Conservation (phyloP, 2,329 filamentous ascomycete genomes). For the Fusarium sp. region DNA sequence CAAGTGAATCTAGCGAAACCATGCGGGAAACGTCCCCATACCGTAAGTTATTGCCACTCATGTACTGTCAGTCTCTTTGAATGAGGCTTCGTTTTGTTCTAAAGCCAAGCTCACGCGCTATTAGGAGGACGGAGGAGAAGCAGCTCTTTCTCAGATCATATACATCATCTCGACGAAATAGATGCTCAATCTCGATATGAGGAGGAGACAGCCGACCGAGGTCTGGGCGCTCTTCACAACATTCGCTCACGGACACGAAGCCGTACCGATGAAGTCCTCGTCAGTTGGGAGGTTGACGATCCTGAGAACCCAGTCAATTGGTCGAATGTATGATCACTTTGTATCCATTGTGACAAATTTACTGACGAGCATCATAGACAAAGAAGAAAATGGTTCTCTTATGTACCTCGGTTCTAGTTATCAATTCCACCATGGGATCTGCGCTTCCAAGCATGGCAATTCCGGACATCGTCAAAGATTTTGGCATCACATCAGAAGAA, state of each 20-base stretch:
- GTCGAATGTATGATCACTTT: constrained; percentile 53
- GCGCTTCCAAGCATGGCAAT: constrained; percentile 74
- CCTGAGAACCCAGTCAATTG: constrained; percentile 68
- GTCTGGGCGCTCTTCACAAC: constrained; percentile 52
- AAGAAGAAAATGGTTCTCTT: constrained; percentile 69
- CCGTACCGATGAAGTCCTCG: constrained; percentile 52
- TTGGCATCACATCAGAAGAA: constrained; percentile 63
- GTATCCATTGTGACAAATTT: background rate
- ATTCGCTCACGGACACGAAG: constrained; percentile 54
- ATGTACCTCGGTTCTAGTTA: constrained; percentile 69
- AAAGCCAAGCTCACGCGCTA: constrained; percentile 34
- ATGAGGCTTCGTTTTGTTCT: constrained; percentile 1
- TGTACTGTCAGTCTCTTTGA: background rate
- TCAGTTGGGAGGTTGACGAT: constrained; percentile 63
- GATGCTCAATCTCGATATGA: constrained; percentile 59
- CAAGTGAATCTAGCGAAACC: constrained; percentile 49
- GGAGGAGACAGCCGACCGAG: constrained; percentile 57
- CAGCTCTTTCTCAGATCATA: constrained; percentile 44
- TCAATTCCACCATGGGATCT: constrained; percentile 77
- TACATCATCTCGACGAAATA: constrained; percentile 52
- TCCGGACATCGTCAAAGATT: constrained; percentile 69
- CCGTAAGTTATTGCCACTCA: constrained; percentile 40
- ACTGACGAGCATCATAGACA: constrained; percentile 51
- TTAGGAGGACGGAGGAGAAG: constrained; percentile 47
- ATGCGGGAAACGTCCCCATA: constrained; percentile 46